Base-by-base conservation (phyloP, 345 rosid genomes). In the Eucalyptus viminalis region DNA sequence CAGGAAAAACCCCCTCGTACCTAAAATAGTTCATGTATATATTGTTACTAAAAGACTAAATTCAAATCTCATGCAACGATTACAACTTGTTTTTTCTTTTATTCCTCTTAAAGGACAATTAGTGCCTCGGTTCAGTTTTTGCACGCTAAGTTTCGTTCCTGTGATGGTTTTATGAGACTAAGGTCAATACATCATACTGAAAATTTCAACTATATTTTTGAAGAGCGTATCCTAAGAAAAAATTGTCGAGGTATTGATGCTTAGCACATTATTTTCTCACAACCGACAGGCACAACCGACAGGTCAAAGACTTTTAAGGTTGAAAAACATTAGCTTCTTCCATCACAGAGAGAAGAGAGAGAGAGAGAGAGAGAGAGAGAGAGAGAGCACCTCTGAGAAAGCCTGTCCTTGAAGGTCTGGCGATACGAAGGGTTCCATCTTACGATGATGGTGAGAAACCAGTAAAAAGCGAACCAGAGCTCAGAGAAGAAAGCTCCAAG, bases 1-100 rank as follows among this genome's bases (percentile, higher is more conserved):
- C 91, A 2, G 98, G 99, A 5, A 95, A 87, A 29, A 91, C 89
- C 29, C 90, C 89, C 49, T 89, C 91, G 11, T 62, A 89, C 67
- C 93, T 92, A 86, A 29, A 22, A 49, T 5, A 58, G 81, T 19
- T 27, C 54, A 67, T 31, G 34, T 3, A 65, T 29, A 19, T 53
- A 37, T 8, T 1, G 9, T 80, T 37, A 51, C 45, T 16, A 54
- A 1, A 34, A 43, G 49, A 22, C 25, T 11, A 50, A 31, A 69
- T 62, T 37, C 81, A 72, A 51, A 67, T n/a, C 72, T 65, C 37
- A 7, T 14, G 16, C 37, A n/a, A 29, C 5, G 11, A n/a, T 29
- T 14, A 13, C 37, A 29, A 72, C 4, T 34, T 51, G 6, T 5
- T 34, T 37, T 11, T 72, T 34, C 6, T 34, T 10, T 10, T 19